Evolutionary conservation across 345 rosid genomes (phyloP).

Genomic region (Pistacia atlantica): DNA sequence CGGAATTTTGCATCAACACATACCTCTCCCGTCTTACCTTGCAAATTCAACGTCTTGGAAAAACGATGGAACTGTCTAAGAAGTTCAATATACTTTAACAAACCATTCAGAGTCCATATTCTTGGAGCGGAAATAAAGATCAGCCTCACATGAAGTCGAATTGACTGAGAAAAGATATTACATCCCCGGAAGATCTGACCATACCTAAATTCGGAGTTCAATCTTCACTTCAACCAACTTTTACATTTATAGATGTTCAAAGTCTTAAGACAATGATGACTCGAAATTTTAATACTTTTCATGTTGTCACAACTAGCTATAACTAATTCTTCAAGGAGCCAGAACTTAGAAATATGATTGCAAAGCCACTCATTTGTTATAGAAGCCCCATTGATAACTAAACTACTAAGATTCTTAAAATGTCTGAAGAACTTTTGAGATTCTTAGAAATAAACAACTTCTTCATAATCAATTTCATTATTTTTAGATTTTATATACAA

Average conservation of each 20-base stretch:
- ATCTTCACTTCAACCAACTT: not conserved
- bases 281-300: not conserved
- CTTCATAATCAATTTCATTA: too few species aligned
- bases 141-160: not conserved
- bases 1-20: too few species aligned
- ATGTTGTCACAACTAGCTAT: not conserved
- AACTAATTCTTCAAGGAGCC: not conserved
- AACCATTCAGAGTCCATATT: not conserved
- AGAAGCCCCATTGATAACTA: too few species aligned
- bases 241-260: not conserved
- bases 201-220: constrained; percentile 4
- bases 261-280: not conserved
- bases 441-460: too few species aligned
- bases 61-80: not conserved
- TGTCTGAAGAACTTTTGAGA: too few species aligned
- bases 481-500: too few species aligned
- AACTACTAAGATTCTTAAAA: too few species aligned
- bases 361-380: not conserved
- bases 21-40: not conserved
- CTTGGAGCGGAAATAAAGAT: not conserved
- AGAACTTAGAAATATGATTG: not conserved
- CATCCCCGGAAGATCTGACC: not conserved
- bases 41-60: not conserved
- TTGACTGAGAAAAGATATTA: not conserved
- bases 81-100: not conserved